Evolutionary conservation across 495 filamentous ascomycete species (phyloP).

Genomic region (Aspergillus diversus): DNA sequence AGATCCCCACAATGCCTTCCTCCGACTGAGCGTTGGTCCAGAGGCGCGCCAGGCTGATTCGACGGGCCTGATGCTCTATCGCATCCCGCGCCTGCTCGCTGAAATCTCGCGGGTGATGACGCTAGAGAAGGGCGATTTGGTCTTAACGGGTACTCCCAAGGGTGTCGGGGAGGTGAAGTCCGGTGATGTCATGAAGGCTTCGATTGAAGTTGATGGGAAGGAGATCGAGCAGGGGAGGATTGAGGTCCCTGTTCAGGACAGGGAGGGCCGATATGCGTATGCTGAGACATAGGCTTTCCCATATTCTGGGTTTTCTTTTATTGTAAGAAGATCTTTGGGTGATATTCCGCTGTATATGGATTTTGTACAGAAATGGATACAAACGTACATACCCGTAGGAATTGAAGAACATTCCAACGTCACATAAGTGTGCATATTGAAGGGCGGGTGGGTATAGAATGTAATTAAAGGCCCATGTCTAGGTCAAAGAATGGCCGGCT

Average conservation of each 20-base stretch:
- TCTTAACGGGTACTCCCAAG: conserved; percentile 95
- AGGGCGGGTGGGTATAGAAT: too few relatives aligned
- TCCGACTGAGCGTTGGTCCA: conserved; percentile 80
- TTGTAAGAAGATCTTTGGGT: neutral
- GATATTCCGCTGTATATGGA: neutral
- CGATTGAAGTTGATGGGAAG: conserved; percentile 78
- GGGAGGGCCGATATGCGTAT: conserved; percentile 53
- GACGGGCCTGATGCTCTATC: conserved; percentile 89
- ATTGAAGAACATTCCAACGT: too few relatives aligned
- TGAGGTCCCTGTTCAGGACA: conserved; percentile 79
- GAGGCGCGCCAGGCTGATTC: conserved; percentile 77
- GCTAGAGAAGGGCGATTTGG: conserved; percentile 86
- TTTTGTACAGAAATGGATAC: neutral
- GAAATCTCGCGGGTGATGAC: conserved; percentile 96
- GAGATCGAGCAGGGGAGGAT: conserved; percentile 86
- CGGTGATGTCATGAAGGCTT: conserved; percentile 88
- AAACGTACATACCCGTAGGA: conserved; percentile 14
- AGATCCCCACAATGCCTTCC: conserved; percentile 84
- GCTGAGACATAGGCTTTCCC: conserved; percentile 42
- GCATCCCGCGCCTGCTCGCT: conserved; percentile 80
- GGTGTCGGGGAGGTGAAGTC: conserved; percentile 84
- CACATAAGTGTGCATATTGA: too few relatives aligned
- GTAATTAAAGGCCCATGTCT: too few relatives aligned
- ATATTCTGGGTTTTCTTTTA: too few relatives aligned
- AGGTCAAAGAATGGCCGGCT: neutral